These are phyloP conservation scores for Clitopilus hobsonii DNA, from an alignment of 768 basidiomycete genomes.

Conservation along the genomic window DNA sequence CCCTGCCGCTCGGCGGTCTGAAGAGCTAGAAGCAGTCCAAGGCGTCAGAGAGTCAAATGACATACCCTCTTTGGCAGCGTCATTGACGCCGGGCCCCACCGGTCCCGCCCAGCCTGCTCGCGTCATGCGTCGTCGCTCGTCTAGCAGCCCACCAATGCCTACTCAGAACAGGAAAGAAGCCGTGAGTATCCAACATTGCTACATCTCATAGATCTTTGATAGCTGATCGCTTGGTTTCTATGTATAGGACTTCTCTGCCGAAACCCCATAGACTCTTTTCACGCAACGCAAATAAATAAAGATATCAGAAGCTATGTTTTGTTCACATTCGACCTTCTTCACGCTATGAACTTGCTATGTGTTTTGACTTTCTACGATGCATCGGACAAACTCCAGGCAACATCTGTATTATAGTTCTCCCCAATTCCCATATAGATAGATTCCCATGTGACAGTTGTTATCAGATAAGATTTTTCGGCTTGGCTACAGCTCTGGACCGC, in stretches of 20 bases:
- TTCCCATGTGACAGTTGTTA: neutral
- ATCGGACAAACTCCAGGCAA: neutral
- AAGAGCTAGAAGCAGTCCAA: neutral
- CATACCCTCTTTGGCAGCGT: neutral
- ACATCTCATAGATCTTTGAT: neutral
- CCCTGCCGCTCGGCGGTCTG: neutral
- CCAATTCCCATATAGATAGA: neutral
- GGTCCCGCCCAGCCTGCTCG: slow-evolving; percentile 7
- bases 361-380: neutral
- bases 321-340: neutral
- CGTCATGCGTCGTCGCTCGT: slow-evolving; percentile 25
- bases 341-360: neutral
- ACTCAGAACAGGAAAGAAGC: slow-evolving; percentile 5
- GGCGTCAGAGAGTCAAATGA: neutral
- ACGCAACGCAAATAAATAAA: slow-evolving; percentile 5
- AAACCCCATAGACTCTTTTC: slow-evolving; percentile 31
- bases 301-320: too few relatives aligned
- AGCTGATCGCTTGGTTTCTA: neutral
- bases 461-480: slow-evolving; percentile 11
- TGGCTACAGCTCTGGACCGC: neutral
- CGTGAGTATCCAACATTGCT: neutral
- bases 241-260: slow-evolving; percentile 35
- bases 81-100: neutral
- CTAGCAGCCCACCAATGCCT: slow-evolving; percentile 29
- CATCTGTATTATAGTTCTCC: neutral